A percentile compares a stretch with the other conserved stretches of the same genome.
Conservation (phyloP, 2,329 filamentous ascomycete species). For the Colletotrichum echinochloae region DNA sequence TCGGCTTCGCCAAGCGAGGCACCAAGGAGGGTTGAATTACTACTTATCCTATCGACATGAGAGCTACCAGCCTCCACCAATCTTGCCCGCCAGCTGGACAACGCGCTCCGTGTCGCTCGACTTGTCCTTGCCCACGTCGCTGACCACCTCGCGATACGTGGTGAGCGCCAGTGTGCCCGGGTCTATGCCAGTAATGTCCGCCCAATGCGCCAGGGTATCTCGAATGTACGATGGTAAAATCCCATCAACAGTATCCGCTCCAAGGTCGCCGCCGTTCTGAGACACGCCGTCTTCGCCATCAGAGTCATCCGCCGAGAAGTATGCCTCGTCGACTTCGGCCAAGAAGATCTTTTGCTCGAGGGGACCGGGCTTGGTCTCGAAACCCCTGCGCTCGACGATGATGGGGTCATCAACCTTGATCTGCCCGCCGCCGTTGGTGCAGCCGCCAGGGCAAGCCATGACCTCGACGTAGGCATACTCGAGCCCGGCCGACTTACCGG, state of each 20-base stretch:
- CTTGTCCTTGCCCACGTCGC: slow-evolving; percentile 87
- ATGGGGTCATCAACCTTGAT: slow-evolving; percentile 88
- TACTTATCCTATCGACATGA: slow-evolving; percentile 26
- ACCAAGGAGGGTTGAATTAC: slow-evolving; percentile 59
- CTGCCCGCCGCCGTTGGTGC: slow-evolving; percentile 97
- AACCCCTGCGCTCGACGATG: slow-evolving; percentile 61
- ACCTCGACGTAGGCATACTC: slow-evolving; percentile 97
- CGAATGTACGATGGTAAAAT: slow-evolving; percentile 76
- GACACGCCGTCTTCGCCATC: slow-evolving; percentile 48
- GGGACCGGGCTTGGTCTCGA: slow-evolving; percentile 71
- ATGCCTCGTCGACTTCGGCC: slow-evolving; percentile 85
- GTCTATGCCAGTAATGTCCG: slow-evolving; percentile 75
- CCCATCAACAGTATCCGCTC: slow-evolving; percentile 66
- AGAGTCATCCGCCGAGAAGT: slow-evolving; percentile 79
- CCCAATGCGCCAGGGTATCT: slow-evolving; percentile 81
- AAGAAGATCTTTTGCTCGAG: slow-evolving; percentile 90
- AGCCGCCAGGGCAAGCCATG: slow-evolving; percentile 99
- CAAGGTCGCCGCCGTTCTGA: slow-evolving; percentile 46
- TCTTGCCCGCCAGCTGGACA: slow-evolving; percentile 88
- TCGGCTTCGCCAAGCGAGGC: slow-evolving; percentile 78
- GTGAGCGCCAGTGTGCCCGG: slow-evolving; percentile 83
- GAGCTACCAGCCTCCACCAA: slow-evolving; percentile 90
- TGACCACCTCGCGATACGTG: slow-evolving; percentile 91
- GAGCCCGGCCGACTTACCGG: slow-evolving; percentile 60
- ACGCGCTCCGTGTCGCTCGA: slow-evolving; percentile 81